Percentiles rank a stretch among this genome's conserved stretches.
Conservation (phyloP, 345 rosid genomes). For the Boechera retrofracta region DNA sequence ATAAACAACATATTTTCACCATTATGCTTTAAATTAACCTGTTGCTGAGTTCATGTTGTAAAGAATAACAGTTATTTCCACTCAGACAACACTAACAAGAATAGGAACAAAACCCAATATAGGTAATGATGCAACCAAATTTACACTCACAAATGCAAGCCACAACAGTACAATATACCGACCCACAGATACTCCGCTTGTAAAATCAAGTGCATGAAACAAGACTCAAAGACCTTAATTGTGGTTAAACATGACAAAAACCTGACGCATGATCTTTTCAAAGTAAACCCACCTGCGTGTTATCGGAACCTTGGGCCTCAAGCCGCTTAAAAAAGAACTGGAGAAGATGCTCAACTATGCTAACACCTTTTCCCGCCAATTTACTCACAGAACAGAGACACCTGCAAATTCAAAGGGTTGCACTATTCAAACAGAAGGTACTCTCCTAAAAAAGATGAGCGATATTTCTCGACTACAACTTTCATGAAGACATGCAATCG, state of each 20-base stretch:
- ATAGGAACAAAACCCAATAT: neutral
- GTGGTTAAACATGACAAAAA: neutral
- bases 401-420: constrained; percentile 52
- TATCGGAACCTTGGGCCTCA: constrained; percentile 72
- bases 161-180: constrained; percentile 5
- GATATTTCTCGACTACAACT: constrained; percentile 23
- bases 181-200: constrained; percentile 23
- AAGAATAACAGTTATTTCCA: constrained; percentile 21
- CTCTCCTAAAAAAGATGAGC: constrained; percentile 18
- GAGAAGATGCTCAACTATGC: constrained; percentile 81
- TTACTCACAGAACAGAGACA: constrained; percentile 89
- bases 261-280: constrained; percentile 14
- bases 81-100: constrained; percentile 23
- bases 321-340: constrained; percentile 84
- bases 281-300: constrained; percentile 76
- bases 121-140: constrained; percentile 19
- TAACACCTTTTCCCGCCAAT: constrained; percentile 74
- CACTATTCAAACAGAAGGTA: constrained; percentile 28
- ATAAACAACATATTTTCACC: constrained; percentile 25
- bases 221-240: constrained; percentile 17
- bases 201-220: constrained; percentile 25
- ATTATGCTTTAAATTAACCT: constrained; percentile 20
- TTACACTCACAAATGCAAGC: constrained; percentile 35
- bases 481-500: constrained; percentile 29
- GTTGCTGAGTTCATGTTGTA: neutral